These are phyloP conservation scores for Saccharum hybrid DNA, from an alignment of 202 grass and related monocot genomes.

Conservation along the genomic window DNA sequence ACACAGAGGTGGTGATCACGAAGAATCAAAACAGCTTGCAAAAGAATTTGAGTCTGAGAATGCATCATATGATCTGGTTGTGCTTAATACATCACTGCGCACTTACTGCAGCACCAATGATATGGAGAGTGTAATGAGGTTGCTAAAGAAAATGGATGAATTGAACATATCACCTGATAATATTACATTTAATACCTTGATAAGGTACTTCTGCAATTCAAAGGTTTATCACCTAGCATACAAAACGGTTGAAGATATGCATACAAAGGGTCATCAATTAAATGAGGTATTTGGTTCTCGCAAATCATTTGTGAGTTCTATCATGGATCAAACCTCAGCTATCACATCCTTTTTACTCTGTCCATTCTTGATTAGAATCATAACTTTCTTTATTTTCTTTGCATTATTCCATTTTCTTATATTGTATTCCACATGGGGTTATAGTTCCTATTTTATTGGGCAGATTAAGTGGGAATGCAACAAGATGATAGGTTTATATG, in stretches of 20 bases:
- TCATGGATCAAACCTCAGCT: slow-evolving; percentile 12
- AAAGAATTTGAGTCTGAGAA: slow-evolving; percentile 86
- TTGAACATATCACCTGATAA: slow-evolving; percentile 77
- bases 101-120: slow-evolving; percentile 88
- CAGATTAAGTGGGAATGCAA: neutral
- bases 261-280: slow-evolving; percentile 79
- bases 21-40: slow-evolving; percentile 86
- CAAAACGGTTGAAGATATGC: slow-evolving; percentile 92
- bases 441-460: neutral
- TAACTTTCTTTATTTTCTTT: neutral
- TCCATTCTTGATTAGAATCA: slow-evolving; percentile 30
- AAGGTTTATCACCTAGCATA: slow-evolving; percentile 90
- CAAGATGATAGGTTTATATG: neutral
- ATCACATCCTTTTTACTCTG: slow-evolving; percentile 37
- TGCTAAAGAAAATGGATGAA: slow-evolving; percentile 95
- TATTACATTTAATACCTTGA: slow-evolving; percentile 94
- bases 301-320: slow-evolving; percentile 26
- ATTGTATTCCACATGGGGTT: slow-evolving; percentile 11
- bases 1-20: slow-evolving; percentile 63
- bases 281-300: slow-evolving; percentile 70
- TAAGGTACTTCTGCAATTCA: slow-evolving; percentile 83
- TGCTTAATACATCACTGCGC: slow-evolving; percentile 87
- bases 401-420: neutral
- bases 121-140: slow-evolving; percentile 81
- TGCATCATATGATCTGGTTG: slow-evolving; percentile 86